These are phyloP conservation scores for Penicillium sp. DNA, from an alignment of 2,329 filamentous ascomycete genomes.

Conservation along the genomic window DNA sequence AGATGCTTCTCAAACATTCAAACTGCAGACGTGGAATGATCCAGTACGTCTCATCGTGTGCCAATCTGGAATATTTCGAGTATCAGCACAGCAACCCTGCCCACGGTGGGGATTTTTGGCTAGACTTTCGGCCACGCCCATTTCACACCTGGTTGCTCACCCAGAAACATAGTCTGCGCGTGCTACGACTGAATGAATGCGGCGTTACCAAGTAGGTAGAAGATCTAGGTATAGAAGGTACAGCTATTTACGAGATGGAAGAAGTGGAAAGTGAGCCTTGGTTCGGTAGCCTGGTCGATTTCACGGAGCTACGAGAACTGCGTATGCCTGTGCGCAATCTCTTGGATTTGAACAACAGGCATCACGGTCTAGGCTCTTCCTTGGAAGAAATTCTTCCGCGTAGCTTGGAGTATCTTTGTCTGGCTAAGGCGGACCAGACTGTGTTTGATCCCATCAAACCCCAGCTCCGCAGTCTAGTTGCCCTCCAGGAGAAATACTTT, in stretches of 20 bases:
- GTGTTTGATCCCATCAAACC: not conserved
- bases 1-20: not conserved
- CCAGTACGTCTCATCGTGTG: not conserved
- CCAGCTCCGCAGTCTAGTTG: not conserved
- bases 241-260: no score
- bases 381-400: not conserved
- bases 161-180: not conserved
- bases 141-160: not conserved
- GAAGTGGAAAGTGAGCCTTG: not conserved
- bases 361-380: not conserved
- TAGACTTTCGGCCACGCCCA: not conserved
- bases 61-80: not conserved
- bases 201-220: not conserved
- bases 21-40: not conserved
- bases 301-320: not conserved
- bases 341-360: not conserved
- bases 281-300: not conserved
- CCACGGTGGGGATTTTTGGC: not conserved
- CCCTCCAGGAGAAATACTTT: not conserved
- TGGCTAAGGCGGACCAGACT: not conserved
- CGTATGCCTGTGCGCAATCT: not conserved
- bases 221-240: no score
- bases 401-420: not conserved
- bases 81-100: not conserved
- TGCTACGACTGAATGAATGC: not conserved